Conservation (phyloP, 2,329 filamentous ascomycete genomes). For the Talaromyces islandicus region DNA sequence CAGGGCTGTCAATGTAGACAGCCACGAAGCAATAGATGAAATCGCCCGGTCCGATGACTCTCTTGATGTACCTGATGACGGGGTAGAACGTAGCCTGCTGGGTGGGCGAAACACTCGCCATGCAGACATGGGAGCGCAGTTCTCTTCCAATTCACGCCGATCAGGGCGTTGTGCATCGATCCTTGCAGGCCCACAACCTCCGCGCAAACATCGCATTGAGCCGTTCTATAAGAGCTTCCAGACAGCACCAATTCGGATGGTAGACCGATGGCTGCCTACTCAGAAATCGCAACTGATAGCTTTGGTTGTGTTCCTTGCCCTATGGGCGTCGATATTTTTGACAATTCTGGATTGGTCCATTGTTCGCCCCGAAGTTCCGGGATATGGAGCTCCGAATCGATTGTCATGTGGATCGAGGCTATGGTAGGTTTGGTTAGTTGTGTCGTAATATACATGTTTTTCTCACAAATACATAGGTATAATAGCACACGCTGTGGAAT, state of each 20-base stretch:
- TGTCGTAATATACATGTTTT: background rate
- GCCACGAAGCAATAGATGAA: constrained; percentile 1
- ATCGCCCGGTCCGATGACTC: constrained; percentile 3
- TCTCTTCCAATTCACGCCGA: background rate
- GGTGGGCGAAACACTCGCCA: constrained; percentile 1
- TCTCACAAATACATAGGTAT: constrained; percentile 15
- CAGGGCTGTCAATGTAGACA: background rate
- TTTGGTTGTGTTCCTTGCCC: constrained; percentile 19
- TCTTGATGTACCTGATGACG: constrained; percentile 6
- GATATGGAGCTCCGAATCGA: constrained; percentile 29
- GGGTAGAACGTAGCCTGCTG: constrained; percentile 5
- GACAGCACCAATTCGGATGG: constrained; percentile 25
- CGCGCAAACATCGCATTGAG: constrained; percentile 27
- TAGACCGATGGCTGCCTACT: constrained; percentile 24
- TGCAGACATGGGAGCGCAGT: background rate
- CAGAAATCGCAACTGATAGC: constrained; percentile 19
- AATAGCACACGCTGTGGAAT: constrained; percentile 46
- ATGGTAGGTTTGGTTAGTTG: constrained; percentile 26
- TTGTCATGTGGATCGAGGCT: constrained; percentile 28
- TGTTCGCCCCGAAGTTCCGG: constrained; percentile 22
- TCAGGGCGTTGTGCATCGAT: constrained; percentile 12
- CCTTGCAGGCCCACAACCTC: constrained; percentile 25
- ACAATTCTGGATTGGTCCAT: constrained; percentile 25
- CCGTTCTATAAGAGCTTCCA: constrained; percentile 28
- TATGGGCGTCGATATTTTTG: constrained; percentile 31